phyloP scores from a whole-genome alignment of 164 flowering plant genomes.

The Magnolia officinalis region DNA sequence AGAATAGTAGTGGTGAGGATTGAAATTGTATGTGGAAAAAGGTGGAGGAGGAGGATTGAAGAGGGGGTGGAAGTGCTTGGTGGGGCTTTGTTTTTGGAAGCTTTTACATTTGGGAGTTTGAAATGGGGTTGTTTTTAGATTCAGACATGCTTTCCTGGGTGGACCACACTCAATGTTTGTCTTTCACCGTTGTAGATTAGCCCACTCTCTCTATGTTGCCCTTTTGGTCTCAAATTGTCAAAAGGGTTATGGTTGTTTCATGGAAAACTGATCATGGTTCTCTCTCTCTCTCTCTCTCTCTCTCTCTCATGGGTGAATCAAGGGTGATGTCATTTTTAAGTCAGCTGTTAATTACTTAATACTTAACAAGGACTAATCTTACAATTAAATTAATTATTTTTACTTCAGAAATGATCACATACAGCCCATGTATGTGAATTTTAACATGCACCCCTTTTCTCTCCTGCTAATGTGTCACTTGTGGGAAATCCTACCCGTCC shows the following conservation, averaged over 20 bases:
- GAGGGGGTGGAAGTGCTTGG: conserved; percentile 3
- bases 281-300: too few relatives aligned
- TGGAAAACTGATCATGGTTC: background rate
- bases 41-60: background rate
- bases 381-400: too few relatives aligned
- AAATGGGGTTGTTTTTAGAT: background rate
- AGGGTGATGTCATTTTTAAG: too few relatives aligned
- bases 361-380: background rate
- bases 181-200: background rate
- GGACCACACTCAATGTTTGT: background rate
- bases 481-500: too few relatives aligned
- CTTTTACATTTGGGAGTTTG: background rate
- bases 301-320: too few relatives aligned
- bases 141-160: background rate
- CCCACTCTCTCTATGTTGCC: background rate
- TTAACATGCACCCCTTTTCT: too few relatives aligned
- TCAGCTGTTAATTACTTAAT: too few relatives aligned
- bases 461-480: too few relatives aligned
- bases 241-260: background rate
- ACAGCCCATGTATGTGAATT: too few relatives aligned
- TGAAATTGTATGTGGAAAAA: conserved; percentile 3
- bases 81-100: conserved; percentile 1
- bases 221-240: background rate
- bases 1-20: conserved; percentile 10
- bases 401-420: too few relatives aligned